Evolutionary conservation across 768 basidiomycete species (phyloP).

Genomic region (Roridomyces roridus): DNA sequence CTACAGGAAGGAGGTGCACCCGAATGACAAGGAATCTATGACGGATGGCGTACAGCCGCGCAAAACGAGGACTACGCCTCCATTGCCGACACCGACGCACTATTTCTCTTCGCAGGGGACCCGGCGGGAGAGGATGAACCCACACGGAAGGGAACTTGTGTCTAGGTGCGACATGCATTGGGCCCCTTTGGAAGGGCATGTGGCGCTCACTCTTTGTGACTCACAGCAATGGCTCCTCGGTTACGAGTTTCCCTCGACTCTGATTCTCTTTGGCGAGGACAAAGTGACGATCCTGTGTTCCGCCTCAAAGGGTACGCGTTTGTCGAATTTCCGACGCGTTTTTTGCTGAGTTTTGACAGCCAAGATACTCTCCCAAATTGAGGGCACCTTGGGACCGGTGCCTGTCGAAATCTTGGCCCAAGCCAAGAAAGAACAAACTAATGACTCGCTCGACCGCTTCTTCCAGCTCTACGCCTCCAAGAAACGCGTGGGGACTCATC

Average conservation of each 20-base stretch:
- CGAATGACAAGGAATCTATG: too few relatives aligned
- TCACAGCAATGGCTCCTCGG: slow-evolving; percentile 92
- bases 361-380: slow-evolving; percentile 84
- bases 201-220: slow-evolving; percentile 19
- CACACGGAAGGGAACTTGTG: slow-evolving; percentile 85
- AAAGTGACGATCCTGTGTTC: slow-evolving; percentile 84
- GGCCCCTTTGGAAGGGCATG: slow-evolving; percentile 1
- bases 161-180: slow-evolving; percentile 67
- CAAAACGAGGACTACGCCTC: slow-evolving; percentile 47
- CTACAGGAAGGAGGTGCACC: too few relatives aligned
- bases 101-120: slow-evolving; percentile 77
- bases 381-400: slow-evolving; percentile 57
- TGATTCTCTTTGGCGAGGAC: slow-evolving; percentile 81
- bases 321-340: slow-evolving; percentile 9
- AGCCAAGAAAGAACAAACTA: slow-evolving; percentile 82
- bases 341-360: slow-evolving; percentile 50
- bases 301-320: slow-evolving; percentile 76
- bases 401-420: slow-evolving; percentile 79
- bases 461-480: slow-evolving; percentile 60
- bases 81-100: slow-evolving; percentile 69
- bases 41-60: too few relatives aligned
- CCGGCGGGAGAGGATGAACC: slow-evolving; percentile 85
- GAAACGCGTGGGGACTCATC: slow-evolving; percentile 71
- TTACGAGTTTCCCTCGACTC: slow-evolving; percentile 95
- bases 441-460: slow-evolving; percentile 75